Evolutionary conservation across 2,329 filamentous ascomycete genomes (phyloP), one percentile per base, ranked within the genome.

Genomic region (Grosmannia clavigera): DNA sequence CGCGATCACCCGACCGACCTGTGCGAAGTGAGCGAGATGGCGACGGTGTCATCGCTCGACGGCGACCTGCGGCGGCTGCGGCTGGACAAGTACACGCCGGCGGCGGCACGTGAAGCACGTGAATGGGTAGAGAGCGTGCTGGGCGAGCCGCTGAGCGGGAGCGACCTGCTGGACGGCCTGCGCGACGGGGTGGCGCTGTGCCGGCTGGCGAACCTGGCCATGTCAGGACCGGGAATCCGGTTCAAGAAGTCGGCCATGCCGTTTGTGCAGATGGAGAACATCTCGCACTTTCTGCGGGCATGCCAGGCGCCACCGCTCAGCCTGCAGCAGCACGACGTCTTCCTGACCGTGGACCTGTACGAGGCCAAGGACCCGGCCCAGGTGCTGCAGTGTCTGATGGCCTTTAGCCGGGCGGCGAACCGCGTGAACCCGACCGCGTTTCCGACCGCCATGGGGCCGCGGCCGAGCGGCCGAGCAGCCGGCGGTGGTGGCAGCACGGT

Each of bases 211-310:
- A 97, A 96, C 70, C 79, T 92, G 60, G 88, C 83, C 38, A 73
- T 87, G 46, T 88, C 89, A 14, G 38, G 86, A 19, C 88, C 89
- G 0, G 87, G 87, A 38, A 82, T 96, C 74, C 90, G 87, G 72
- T 97, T 88, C 81, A 97, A 97, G 75, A 80, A 87, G 70, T 96
- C 92, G 1, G 76, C 84, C 50, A 97, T 97, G 92, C 94, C 94
- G 0, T 99, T 99, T 71, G 92, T 97, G 50, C 94, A 99, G 74
- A 97, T 97, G 92, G 94, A 99, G 73, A 99, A 99, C 71, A 96
- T 99, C 69, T 95, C 92, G 5, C 90, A 95, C 70, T 99, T 96
- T 74, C 83, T 99, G 59, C 85, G 83, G 68, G 91, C 90, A 62
- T 95, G 92, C 76, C 89, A 96, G 73, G 78, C 82, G 57, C 83